Conservation (phyloP, 176 grass and related monocot genomes). For the Elaeis guineensis region DNA sequence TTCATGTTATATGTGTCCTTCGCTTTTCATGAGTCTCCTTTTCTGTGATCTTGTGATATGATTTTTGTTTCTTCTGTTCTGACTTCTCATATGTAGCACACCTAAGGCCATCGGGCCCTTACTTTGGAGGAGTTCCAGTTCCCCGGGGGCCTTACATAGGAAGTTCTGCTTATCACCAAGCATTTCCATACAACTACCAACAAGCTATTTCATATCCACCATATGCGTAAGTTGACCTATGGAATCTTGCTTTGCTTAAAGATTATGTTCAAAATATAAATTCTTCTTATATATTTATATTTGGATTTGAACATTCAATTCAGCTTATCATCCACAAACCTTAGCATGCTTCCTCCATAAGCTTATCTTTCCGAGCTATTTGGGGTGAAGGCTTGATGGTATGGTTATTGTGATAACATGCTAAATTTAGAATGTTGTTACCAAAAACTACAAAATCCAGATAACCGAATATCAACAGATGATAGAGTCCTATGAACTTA, state of each 20-base stretch:
- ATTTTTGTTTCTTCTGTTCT: not conserved
- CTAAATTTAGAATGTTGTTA: too few relatives aligned
- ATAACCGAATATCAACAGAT: too few relatives aligned
- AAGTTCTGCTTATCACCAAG: constrained; percentile 60
- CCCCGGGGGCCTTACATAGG: constrained; percentile 51
- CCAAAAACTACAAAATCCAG: too few relatives aligned
- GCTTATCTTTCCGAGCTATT: too few relatives aligned
- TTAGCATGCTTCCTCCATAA: too few relatives aligned
- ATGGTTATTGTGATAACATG: too few relatives aligned
- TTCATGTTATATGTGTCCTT: not conserved
- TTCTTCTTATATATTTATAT: too few relatives aligned
- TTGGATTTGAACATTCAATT: too few relatives aligned
- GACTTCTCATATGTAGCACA: constrained; percentile 27
- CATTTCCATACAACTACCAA: constrained; percentile 48
- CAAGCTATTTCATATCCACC: constrained; percentile 53
- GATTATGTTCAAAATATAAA: constrained; percentile 20
- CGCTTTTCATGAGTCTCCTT: constrained; percentile 1
- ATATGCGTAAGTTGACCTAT: constrained; percentile 55
- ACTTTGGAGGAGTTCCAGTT: constrained; percentile 50
- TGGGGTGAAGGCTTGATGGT: too few relatives aligned
- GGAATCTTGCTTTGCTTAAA: constrained; percentile 28
- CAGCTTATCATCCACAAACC: too few relatives aligned
- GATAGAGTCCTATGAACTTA: too few relatives aligned
- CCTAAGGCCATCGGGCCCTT: constrained; percentile 49
- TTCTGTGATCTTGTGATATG: constrained; percentile 21